Percentiles rank a stretch among this genome's conserved stretches.
phyloP scores from a whole-genome alignment of 352 stramenopile genomes.

The Sclerospora graminicola region DNA sequence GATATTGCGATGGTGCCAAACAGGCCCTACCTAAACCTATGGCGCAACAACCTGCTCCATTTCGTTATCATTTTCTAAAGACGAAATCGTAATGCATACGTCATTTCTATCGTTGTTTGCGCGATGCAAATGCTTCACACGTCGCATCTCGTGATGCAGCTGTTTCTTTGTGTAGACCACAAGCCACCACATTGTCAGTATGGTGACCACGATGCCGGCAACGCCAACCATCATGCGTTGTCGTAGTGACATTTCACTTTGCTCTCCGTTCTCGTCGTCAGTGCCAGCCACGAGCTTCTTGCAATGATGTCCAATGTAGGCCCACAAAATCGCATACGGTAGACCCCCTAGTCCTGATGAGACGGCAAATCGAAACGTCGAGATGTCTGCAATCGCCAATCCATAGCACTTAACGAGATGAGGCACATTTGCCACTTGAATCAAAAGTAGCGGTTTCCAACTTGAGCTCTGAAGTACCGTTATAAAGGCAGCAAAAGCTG shows the following conservation, averaged over 20 bases:
- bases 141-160: no score
- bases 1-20: no score
- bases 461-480: slow-evolving; percentile 45
- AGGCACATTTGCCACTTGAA: slow-evolving; percentile 66
- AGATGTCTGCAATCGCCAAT: slow-evolving; percentile 55
- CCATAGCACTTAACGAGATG: slow-evolving; percentile 68
- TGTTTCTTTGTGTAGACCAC: no score
- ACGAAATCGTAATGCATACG: no score
- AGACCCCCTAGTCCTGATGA: slow-evolving; percentile 38
- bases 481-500: slow-evolving; percentile 34
- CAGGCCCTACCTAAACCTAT: no score
- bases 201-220: slow-evolving; percentile 14
- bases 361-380: no score
- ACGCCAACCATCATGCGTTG: slow-evolving; percentile 23
- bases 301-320: slow-evolving; percentile 52
- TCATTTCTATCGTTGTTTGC: no score
- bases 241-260: slow-evolving; percentile 11
- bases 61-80: no score
- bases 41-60: no score
- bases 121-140: no score
- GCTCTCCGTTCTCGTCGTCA: slow-evolving; percentile 4
- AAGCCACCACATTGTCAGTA: no score
- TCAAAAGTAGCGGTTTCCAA: slow-evolving; percentile 61
- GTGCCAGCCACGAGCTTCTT: slow-evolving; percentile 26
- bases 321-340: slow-evolving; percentile 48